Evolutionary conservation across 345 rosid genomes (phyloP), one percentile per base, ranked within the genome.

Genomic region (Gossypium mustelinum): DNA sequence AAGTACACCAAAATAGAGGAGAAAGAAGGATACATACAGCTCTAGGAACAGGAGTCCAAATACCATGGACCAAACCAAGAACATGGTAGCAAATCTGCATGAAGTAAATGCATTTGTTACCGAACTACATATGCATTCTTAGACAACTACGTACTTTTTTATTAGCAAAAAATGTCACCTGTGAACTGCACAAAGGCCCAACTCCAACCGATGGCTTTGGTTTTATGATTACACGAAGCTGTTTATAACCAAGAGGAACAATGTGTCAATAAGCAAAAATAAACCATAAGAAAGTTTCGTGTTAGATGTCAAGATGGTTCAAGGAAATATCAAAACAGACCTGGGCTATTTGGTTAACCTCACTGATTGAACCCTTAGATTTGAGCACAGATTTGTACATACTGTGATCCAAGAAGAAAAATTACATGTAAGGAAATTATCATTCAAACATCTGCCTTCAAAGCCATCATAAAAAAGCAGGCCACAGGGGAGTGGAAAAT

Each of bases 41-140:
- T 77, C 97, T 88, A 58, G 99, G 99, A 79, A 93, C 86, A 70
- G 99, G 98, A 22, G 88, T 95, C 99, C 99, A 95, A 77, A 95
- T 89, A 79, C 92, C 96, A 82, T 95, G 99, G 81, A 95, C 93
- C 77, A 95, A 81, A 52, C 99, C 99, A 60, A 95, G 97, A 74
- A 90, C 89, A 81, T 91, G 98, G 83, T 95, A 95, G 86, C 99
- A 95, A 80, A 95, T 93, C 99, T 95, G 97, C 85, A 77, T 69
- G 74, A 75, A 67, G 43, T 44, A 75, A 51, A 69, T 16, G 45
- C 44, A 51, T 27, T 9, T 7, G 24, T 50, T 51, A 69, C 59
- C 45, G 2, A 22, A 17, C 45, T 51, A 50, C 43, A 50, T 39
- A 16, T 16, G 73, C 59, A 50, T 16, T 69, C 16, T 50, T 25